phyloP scores from a whole-genome alignment of 202 grass and related monocot species.

The Elaeis oleifera region DNA sequence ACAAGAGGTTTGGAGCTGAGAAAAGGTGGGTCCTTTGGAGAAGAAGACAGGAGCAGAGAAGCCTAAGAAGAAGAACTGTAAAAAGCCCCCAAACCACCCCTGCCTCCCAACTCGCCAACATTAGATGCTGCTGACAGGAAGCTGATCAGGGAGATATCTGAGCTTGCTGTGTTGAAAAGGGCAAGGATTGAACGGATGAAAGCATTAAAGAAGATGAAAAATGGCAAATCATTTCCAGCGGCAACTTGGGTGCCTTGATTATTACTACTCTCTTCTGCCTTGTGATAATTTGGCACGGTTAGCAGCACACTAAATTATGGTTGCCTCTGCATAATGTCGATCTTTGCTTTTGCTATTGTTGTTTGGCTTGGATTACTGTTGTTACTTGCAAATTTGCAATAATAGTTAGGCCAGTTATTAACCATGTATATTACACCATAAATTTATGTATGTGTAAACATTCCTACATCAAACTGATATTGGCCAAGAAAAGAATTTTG shows the following conservation, averaged over 20 bases:
- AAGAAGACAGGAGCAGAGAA: constrained; percentile 36
- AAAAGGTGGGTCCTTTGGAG: constrained; percentile 24
- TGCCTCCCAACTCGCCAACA: constrained; percentile 39
- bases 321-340: not conserved
- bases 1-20: constrained; percentile 23
- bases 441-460: no score
- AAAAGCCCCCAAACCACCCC: constrained; percentile 74
- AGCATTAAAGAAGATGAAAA: constrained; percentile 86
- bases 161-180: constrained; percentile 60
- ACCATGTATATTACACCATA: no score
- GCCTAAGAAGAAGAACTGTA: constrained; percentile 69
- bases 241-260: constrained; percentile 57
- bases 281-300: constrained; percentile 99
- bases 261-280: constrained; percentile 86
- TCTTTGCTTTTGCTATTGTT: constrained; percentile 9
- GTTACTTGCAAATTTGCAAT: not conserved
- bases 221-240: constrained; percentile 41
- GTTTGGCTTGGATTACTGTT: not conserved
- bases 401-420: not conserved
- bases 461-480: no score
- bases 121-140: constrained; percentile 73
- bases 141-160: constrained; percentile 75
- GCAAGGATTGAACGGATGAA: constrained; percentile 92
- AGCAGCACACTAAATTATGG: constrained; percentile 9
- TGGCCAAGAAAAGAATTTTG: no score